Evolutionary conservation across 345 rosid species (phyloP), one percentile per base, ranked within the genome.

Genomic region (Stellera chamaejasme): DNA sequence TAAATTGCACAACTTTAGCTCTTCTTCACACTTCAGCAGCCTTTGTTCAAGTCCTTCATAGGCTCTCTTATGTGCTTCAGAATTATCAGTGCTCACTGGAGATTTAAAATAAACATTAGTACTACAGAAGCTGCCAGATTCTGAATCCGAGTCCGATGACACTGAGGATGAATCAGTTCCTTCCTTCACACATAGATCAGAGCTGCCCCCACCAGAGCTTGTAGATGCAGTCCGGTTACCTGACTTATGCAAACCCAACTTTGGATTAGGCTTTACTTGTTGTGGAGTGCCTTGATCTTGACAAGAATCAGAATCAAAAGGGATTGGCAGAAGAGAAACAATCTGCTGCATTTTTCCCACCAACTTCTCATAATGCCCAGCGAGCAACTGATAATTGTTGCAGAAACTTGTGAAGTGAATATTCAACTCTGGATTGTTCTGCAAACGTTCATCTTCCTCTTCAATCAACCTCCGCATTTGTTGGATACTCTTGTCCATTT

Each of bases 141-240:
- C 99, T 1, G 93, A 64, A 60, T 84, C 97, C 4, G 96, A 87
- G 67, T 86, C 96, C 2, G 82, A 79, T 50, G 84, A 80, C 13
- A 71, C 69, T 10, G 84, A 77, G 46, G 87, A 88, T 32, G 90
- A 72, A 43, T 77, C 90, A 25, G 78, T 69, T 45, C 73, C 87
- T 75, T 82, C 89, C 70, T 75, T 82, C 10, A 67, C 63, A 57
- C 75, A 60, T 63, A 67, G 67, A 60, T 82, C 87, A 5, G 83
- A 78, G 62, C 75, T 73, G 5, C 75, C 70, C 14, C 71, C 73
- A 49, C 77, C 79, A 47, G 81, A 79, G 58, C 80, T 76, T 52
- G 75, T 65, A 69, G 82, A 81, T 54, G 71, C 77, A 64, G 75
- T 69, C 27, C 71, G 63, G 41, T 52, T 67, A 7, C 69, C 77